Base-by-base conservation (phyloP, 2,329 filamentous ascomycete genomes). In the Cercospora brassicicola region DNA sequence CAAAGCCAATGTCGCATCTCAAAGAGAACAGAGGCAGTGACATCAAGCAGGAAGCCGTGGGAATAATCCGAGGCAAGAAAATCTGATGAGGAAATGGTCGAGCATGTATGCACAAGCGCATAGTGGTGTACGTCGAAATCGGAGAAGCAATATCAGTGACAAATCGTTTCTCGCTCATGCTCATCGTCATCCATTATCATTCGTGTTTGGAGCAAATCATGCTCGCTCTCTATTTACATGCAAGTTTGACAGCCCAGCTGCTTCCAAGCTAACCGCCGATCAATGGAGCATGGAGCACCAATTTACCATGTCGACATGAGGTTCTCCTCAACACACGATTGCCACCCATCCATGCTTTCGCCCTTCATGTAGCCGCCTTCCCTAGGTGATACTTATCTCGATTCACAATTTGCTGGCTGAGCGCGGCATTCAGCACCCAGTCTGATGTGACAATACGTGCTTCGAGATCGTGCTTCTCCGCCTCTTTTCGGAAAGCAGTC, bases 381-480 rank as follows among this genome's bases (percentile, higher is more conserved):
- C 71, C 59, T 28, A 77, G 66, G 67, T 74, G 71, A 72, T 74
- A 80, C 69, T 75, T 76, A 11, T 74, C 74, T 45, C 76, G 70
- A 71, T 76, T 78, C 20, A 63, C 64, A 23, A 95, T 82, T 79
- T 93, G 85, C 81, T 99, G 95, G 74, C 88, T 89, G 91, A 99
- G 94, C 4, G 93, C 92, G 68, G 93, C 89, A 76, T 94, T 90
- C 66, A 99, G 82, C 74, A 99, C 79, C 95, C 95, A 99, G 77
- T 99, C 94, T 2, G 91, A 87, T 57, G 87, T 87, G 26, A 97
- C 93, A 48, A 99, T 89, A 63, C 91, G 85, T 2, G 94, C 90
- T 72, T 89, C 86, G 86, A 94, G 93, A 76, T 92, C 90, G 55
- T 91, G 90, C 73, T 89, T 90, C 70, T 85, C 82, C 2, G 92